Evolutionary conservation across 2,329 filamentous ascomycete genomes (phyloP).

Genomic region (Aciculosporium take): DNA sequence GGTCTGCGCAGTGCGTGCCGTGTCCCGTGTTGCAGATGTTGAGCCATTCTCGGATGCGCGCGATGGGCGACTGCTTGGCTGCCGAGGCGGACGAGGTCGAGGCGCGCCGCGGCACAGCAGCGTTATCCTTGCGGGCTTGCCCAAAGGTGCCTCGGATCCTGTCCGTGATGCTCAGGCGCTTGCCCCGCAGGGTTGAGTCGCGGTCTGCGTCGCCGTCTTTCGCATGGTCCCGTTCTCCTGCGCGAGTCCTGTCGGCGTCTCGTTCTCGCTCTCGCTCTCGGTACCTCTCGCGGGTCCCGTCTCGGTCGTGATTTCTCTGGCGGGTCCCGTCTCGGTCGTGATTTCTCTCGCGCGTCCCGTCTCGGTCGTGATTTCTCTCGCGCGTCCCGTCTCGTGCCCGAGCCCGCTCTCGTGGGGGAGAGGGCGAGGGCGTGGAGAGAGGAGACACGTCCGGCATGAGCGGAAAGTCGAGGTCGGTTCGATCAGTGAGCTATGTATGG

Average conservation of each 20-base stretch:
- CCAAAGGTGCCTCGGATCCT: slow-evolving; percentile 22
- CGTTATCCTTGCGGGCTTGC: slow-evolving; percentile 17
- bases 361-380: not conserved
- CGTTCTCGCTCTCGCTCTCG: not conserved
- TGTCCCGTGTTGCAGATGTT: slow-evolving; percentile 29
- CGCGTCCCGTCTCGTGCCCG: not conserved
- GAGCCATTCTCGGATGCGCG: slow-evolving; percentile 28
- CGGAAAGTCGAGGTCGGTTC: not conserved
- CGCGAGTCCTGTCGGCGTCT: slow-evolving; percentile 4
- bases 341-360: not conserved
- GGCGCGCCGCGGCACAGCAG: slow-evolving; percentile 16
- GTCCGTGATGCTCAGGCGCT: slow-evolving; percentile 27
- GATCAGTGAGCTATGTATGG: too few species aligned
- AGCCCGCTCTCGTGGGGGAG: slow-evolving; percentile 2
- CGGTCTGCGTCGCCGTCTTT: slow-evolving; percentile 14
- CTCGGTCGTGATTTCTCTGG: not conserved
- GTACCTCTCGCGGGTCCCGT: not conserved
- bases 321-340: not conserved
- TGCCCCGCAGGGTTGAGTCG: slow-evolving; percentile 16
- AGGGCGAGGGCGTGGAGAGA: slow-evolving; percentile 1
- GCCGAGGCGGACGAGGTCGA: slow-evolving; percentile 15
- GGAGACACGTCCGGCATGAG: slow-evolving; percentile 5
- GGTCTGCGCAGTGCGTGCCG: slow-evolving; percentile 23
- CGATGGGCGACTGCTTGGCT: slow-evolving; percentile 21
- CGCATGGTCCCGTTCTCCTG: slow-evolving; percentile 5